phyloP scores from a whole-genome alignment of 1,284 basidiomycete species.

The Ceratobasidium sp. region DNA sequence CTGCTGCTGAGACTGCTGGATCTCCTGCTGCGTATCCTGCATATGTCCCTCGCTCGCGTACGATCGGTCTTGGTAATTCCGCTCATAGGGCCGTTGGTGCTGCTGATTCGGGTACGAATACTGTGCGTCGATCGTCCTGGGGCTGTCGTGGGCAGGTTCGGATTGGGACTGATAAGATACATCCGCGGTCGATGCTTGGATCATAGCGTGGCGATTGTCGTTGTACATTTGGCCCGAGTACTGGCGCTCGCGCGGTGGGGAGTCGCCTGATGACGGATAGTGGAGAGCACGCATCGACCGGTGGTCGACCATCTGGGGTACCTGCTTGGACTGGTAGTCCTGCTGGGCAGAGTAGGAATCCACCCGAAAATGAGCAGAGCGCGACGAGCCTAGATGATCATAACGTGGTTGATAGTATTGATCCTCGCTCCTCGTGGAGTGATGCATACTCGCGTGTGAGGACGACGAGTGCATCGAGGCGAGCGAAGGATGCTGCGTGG shows the following conservation, averaged over 20 bases:
- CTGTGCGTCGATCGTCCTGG: slow-evolving; percentile 13
- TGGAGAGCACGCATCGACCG: slow-evolving; percentile 16
- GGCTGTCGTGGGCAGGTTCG: slow-evolving; percentile 18
- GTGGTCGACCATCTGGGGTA: slow-evolving; percentile 19
- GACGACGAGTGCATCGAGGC: slow-evolving; percentile 39
- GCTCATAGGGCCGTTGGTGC: slow-evolving; percentile 15
- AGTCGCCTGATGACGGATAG: slow-evolving; percentile 29
- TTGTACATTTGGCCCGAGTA: slow-evolving; percentile 32
- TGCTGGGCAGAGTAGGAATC: slow-evolving; percentile 18
- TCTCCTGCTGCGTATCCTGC: slow-evolving; percentile 20
- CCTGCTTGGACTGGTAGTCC: slow-evolving; percentile 24
- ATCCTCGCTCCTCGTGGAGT: slow-evolving; percentile 34
- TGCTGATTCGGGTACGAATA: slow-evolving; percentile 29
- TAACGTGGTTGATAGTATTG: slow-evolving; percentile 43
- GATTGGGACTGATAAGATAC: slow-evolving; percentile 41
- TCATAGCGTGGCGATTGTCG: slow-evolving; percentile 35
- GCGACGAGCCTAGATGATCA: slow-evolving; percentile 37
- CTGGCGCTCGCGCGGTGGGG: slow-evolving; percentile 38
- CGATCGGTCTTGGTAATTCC: slow-evolving; percentile 11
- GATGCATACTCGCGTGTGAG: slow-evolving; percentile 38
- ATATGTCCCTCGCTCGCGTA: slow-evolving; percentile 21
- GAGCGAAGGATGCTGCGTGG: slow-evolving; percentile 28
- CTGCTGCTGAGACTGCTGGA: slow-evolving; percentile 32
- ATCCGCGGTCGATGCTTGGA: slow-evolving; percentile 31
- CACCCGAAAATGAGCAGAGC: slow-evolving; percentile 22